Conservation (phyloP, 495 filamentous ascomycete genomes). For the Penicillium argentinense region DNA sequence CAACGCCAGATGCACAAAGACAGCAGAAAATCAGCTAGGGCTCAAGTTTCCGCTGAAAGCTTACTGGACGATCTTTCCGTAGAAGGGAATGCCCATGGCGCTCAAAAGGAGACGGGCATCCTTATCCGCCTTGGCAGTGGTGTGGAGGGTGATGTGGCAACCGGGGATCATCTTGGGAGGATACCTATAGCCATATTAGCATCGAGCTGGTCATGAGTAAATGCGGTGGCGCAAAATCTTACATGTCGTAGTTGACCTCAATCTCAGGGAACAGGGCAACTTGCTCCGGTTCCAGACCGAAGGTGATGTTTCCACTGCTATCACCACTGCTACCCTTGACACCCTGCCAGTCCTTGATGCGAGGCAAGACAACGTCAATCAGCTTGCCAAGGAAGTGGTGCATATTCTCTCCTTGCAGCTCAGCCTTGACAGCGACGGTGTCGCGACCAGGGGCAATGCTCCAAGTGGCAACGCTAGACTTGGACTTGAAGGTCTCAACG, state of each 20-base stretch:
- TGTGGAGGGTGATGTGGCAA: constrained; percentile 83
- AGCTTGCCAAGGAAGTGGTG: constrained; percentile 85
- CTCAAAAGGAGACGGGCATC: constrained; percentile 86
- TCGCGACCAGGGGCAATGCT: constrained; percentile 52
- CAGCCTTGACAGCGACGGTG: constrained; percentile 62
- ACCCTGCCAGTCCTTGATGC: constrained; percentile 92
- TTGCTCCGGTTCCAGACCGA: constrained; percentile 69
- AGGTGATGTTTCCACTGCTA: constrained; percentile 80
- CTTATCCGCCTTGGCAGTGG: constrained; percentile 81
- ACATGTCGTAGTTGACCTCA: constrained; percentile 88
- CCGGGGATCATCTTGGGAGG: constrained; percentile 92
- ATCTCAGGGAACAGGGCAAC: constrained; percentile 88
- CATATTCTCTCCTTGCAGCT: constrained; percentile 74
- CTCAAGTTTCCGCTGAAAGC: not conserved
- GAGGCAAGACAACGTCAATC: constrained; percentile 84
- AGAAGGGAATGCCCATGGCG: constrained; percentile 78
- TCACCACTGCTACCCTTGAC: constrained; percentile 76
- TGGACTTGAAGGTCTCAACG: constrained; percentile 65
- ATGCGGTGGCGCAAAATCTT: constrained; percentile 37
- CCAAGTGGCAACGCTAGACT: constrained; percentile 65
- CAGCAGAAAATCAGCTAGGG: constrained; percentile 2
- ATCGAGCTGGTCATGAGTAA: not conserved
- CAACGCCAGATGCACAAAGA: constrained; percentile 11
- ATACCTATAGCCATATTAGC: constrained; percentile 51
- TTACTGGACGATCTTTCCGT: constrained; percentile 65